These are phyloP conservation scores for Austroboletus festivus DNA, from an alignment of 768 basidiomycete genomes.

Conservation along the genomic window DNA sequence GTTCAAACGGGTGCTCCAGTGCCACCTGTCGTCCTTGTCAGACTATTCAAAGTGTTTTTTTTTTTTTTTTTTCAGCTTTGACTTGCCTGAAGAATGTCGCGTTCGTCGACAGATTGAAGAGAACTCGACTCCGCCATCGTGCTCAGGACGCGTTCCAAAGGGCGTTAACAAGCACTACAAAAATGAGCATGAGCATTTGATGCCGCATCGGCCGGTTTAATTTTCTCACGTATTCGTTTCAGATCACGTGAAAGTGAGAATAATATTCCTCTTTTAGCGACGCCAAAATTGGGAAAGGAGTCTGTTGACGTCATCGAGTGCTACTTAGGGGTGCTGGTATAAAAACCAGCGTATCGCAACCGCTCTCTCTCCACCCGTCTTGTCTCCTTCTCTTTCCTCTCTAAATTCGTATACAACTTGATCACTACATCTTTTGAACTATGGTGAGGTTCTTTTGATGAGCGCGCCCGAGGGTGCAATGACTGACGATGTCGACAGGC, in stretches of 20 bases:
- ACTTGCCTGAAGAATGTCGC: slow-evolving; percentile 22
- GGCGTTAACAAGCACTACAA: too few species aligned
- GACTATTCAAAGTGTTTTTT: neutral
- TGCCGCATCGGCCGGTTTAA: too few species aligned
- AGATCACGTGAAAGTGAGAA: too few species aligned
- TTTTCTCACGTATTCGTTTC: too few species aligned
- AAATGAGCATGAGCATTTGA: too few species aligned
- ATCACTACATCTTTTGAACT: neutral
- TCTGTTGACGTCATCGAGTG: too few species aligned
- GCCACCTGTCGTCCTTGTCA: slow-evolving; percentile 17
- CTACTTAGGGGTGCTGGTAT: too few species aligned
- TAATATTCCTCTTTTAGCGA: too few species aligned
- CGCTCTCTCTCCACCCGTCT: too few species aligned
- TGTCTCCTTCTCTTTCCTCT: neutral
- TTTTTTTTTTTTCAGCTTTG: neutral
- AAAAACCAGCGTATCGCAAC: too few species aligned
- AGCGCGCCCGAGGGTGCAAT: neutral
- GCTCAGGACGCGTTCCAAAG: too few species aligned
- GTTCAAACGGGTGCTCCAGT: slow-evolving; percentile 27
- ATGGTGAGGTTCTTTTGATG: slow-evolving; percentile 13
- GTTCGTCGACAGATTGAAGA: slow-evolving; percentile 22
- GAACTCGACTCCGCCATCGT: slow-evolving; percentile 29
- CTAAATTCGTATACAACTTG: neutral
- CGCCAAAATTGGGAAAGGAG: too few species aligned
- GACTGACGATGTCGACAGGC: slow-evolving; percentile 14